Percentiles rank a stretch among this genome's conserved stretches.
Conservation (phyloP, 2,329 filamentous ascomycete genomes). For the Fusarium circinatum region DNA sequence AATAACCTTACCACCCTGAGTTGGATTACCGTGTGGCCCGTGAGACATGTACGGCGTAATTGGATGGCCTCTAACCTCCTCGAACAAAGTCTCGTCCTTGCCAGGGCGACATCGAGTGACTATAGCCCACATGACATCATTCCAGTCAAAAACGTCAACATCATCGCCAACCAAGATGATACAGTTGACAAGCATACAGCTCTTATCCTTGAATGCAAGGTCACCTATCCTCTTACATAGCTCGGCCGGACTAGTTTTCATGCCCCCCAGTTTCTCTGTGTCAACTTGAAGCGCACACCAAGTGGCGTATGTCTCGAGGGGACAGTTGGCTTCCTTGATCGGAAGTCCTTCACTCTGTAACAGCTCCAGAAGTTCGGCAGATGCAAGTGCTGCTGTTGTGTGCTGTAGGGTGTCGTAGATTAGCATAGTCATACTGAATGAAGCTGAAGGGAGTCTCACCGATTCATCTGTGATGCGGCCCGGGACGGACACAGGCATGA, state of each 20-base stretch:
- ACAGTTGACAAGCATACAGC: not conserved
- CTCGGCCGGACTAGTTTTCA: not conserved
- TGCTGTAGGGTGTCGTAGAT: fast-evolving
- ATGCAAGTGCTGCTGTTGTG: not conserved
- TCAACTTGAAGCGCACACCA: not conserved
- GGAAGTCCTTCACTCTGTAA: not conserved
- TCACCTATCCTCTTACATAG: not conserved
- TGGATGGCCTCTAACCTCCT: not conserved
- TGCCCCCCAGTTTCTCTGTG: not conserved
- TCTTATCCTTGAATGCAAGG: not conserved
- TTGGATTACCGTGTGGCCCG: not conserved
- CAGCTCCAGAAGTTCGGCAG: not conserved
- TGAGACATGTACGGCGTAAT: not conserved
- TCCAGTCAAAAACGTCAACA: not conserved
- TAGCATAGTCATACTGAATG: not conserved
- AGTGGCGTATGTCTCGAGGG: not conserved
- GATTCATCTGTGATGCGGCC: constrained; percentile 1
- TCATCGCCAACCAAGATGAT: not conserved
- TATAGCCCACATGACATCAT: not conserved
- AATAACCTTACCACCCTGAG: not conserved
- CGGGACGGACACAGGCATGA: not conserved
- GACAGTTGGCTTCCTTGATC: not conserved
- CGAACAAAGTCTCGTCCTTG: not conserved
- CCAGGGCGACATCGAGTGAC: not conserved
- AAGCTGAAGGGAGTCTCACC: not conserved